A percentile compares a stretch with the other conserved stretches of the same genome.
phyloP scores from a whole-genome alignment of 257 asterid genomes.

The Echites panduratus region DNA sequence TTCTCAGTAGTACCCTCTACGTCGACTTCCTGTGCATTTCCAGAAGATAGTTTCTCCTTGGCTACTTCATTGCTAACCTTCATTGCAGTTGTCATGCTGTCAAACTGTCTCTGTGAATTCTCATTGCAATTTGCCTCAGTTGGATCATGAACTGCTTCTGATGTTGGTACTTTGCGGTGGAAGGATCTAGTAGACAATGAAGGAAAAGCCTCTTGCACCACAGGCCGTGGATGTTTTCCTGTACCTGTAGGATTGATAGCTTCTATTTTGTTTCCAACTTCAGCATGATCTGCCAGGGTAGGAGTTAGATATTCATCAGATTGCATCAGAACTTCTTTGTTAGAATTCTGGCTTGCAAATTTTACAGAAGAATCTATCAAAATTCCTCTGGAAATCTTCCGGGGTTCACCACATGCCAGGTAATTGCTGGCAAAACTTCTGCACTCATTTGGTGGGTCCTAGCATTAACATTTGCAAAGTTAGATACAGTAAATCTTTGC shows the following conservation, averaged over 20 bases:
- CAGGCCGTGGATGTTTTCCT: constrained; percentile 33
- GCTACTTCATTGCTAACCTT: constrained; percentile 28
- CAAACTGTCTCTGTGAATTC: constrained; percentile 21
- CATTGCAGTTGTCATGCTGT: constrained; percentile 14
- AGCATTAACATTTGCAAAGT: constrained; percentile 12
- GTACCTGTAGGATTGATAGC: constrained; percentile 20
- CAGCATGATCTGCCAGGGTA: constrained; percentile 28
- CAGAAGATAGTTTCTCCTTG: constrained; percentile 26
- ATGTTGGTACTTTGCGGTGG: constrained; percentile 31
- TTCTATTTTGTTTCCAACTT: constrained; percentile 24
- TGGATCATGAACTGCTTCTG: constrained; percentile 33
- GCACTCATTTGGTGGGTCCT: constrained; percentile 46
- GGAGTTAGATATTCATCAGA: constrained; percentile 28
- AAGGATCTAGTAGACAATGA: constrained; percentile 55
- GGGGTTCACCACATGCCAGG: constrained; percentile 51
- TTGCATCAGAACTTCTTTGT: constrained; percentile 22
- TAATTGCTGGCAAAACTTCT: constrained; percentile 50
- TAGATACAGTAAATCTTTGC: not conserved
- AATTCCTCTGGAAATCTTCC: constrained; percentile 81
- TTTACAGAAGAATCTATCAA: constrained; percentile 45
- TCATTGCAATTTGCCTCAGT: constrained; percentile 30
- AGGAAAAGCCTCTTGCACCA: constrained; percentile 43
- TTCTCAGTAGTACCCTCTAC: constrained; percentile 29
- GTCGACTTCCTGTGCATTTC: constrained; percentile 32
- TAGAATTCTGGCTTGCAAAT: constrained; percentile 27